A percentile compares a stretch with the other conserved stretches of the same genome.
Conservation (phyloP, 169 alveolate species). For the Eimeria falciformis region DNA sequence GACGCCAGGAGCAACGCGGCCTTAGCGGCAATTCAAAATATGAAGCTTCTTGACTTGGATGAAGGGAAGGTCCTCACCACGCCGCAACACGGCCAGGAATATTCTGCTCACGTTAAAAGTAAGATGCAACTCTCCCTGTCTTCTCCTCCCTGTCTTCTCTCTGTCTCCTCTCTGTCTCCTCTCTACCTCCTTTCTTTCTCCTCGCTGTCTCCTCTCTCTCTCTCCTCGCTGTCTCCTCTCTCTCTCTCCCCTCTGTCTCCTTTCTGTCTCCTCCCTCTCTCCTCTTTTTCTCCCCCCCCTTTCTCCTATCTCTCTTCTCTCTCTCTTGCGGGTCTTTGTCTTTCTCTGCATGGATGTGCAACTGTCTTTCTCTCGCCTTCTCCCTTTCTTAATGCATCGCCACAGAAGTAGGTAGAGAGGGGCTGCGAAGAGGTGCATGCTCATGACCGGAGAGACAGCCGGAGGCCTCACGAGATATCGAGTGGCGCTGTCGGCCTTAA, state of each 20-base stretch:
- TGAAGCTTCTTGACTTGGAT: slow-evolving; percentile 16
- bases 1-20: slow-evolving; percentile 49
- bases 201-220: neutral
- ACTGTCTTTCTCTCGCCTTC: too few relatives aligned
- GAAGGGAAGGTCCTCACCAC: slow-evolving; percentile 30
- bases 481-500: too few relatives aligned
- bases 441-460: too few relatives aligned
- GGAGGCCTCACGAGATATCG: too few relatives aligned
- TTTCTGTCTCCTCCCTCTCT: too few relatives aligned
- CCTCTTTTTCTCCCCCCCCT: too few relatives aligned
- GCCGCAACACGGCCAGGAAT: slow-evolving; percentile 59
- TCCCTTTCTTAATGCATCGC: too few relatives aligned
- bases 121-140: neutral
- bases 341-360: too few relatives aligned
- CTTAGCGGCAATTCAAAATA: slow-evolving; percentile 5
- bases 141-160: neutral
- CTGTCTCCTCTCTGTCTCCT: too few relatives aligned
- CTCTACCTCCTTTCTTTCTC: neutral
- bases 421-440: slow-evolving; percentile 3
- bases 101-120: slow-evolving; percentile 33
- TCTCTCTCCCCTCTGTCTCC: neutral
- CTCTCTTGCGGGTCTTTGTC: too few relatives aligned
- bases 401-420: slow-evolving; percentile 57
- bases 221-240: neutral
- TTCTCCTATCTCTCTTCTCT: too few relatives aligned